Evolutionary conservation across 2,329 filamentous ascomycete genomes (phyloP), one percentile per base, ranked within the genome.

Genomic region (Aspergillus vadensis): DNA sequence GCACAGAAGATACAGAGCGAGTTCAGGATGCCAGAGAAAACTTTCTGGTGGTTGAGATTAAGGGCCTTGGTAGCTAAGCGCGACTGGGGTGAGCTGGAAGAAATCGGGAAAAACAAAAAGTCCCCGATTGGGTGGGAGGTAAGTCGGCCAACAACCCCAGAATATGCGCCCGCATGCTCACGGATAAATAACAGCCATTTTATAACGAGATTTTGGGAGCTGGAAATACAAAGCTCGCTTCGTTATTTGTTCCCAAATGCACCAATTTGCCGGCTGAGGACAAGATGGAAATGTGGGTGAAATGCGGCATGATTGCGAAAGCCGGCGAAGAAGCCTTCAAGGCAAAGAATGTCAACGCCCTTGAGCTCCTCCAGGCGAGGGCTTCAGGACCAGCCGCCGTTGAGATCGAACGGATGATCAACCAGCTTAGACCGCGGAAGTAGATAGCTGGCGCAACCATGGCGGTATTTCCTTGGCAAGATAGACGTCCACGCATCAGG

Each of bases 111-210:
- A 71, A 86, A 76, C 41, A 85, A 91, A 72, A 96, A 93, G 76
- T 95, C 90, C 60, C 91, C 94, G 0, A 98, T 99, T 73, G 94
- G 94, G 10, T 99, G 95, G 95, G 92, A 96, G 85, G 90, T 92
- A 77, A 82, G 87, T 79, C 44, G 57, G 60, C 54, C 39, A 54
- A 48, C 58, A 17, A 49, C 44, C 47, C 44, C 38, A 62, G 65
- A 21, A 48, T 61, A 59, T 61, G 44, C 65, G 56, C 57, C 66
- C 41, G 57, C 55, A 66, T 74, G 77, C 51, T 77, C 70, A 67
- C 30, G 61, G 61, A 62, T 62, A 44, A 23, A 65, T 55, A n/a
- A 67, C 68, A 92, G 88, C 92, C 94, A 0, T 99, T 96, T 78
- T 97, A 91, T 81, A 96, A 95, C 72, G 89, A 96, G 69, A 87